A percentile compares a stretch with the other conserved stretches of the same genome.
phyloP scores from a whole-genome alignment of 345 rosid genomes.

The Aquilaria sinensis region DNA sequence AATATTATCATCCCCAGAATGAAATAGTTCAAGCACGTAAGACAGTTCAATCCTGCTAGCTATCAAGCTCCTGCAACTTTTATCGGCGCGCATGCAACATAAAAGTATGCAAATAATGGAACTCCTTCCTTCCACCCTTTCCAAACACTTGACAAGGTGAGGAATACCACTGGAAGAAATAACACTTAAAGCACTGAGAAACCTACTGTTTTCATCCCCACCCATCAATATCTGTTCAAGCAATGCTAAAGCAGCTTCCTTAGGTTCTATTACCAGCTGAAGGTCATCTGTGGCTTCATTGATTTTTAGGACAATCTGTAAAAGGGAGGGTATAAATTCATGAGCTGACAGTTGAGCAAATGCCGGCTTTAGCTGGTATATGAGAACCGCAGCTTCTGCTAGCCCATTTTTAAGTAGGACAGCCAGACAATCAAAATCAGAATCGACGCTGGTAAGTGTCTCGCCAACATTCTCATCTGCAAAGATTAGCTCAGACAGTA shows the following conservation, averaged over 20 bases:
- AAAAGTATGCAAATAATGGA: constrained; percentile 41
- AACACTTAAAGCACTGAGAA: constrained; percentile 30
- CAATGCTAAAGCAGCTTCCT: constrained; percentile 47
- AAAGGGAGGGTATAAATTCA: constrained; percentile 44
- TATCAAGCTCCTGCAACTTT: constrained; percentile 38
- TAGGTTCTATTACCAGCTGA: constrained; percentile 39
- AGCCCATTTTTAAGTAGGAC: constrained; percentile 56
- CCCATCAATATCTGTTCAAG: constrained; percentile 54
- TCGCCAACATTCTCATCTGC: constrained; percentile 41
- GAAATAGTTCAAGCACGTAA: constrained; percentile 52
- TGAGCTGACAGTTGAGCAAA: constrained; percentile 46
- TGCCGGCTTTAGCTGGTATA: constrained; percentile 47
- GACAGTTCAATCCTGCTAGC: constrained; percentile 39
- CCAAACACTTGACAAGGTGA: constrained; percentile 41
- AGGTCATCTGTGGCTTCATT: constrained; percentile 31
- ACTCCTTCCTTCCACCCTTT: constrained; percentile 37
- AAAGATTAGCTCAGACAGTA: constrained; percentile 44
- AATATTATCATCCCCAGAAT: constrained; percentile 42
- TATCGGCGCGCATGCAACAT: constrained; percentile 52
- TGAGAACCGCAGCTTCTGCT: constrained; percentile 49
- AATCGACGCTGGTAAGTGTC: constrained; percentile 47
- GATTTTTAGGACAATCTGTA: constrained; percentile 34
- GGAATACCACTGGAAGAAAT: constrained; percentile 49
- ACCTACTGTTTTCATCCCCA: constrained; percentile 40
- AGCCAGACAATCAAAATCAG: constrained; percentile 55